These are phyloP conservation scores for Iris pallida DNA, from an alignment of 116 monocot genomes.

Conservation along the genomic window DNA sequence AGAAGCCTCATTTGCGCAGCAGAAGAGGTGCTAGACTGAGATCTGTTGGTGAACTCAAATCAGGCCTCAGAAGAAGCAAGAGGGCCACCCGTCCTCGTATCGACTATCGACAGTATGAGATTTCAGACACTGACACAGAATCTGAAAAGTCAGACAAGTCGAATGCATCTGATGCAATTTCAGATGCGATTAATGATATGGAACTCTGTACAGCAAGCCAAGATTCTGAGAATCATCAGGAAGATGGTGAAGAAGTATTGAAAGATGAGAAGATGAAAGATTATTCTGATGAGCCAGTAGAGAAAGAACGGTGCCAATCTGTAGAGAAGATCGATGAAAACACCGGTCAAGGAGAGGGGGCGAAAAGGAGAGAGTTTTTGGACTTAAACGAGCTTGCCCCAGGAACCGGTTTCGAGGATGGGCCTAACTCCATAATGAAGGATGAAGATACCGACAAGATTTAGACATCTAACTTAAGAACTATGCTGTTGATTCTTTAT, in stretches of 20 bases:
- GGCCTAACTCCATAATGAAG: conserved; percentile 29
- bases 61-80: conserved; percentile 71
- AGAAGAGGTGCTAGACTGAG: conserved; percentile 46
- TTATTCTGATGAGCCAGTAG: background rate
- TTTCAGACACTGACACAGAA: conserved; percentile 37
- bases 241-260: conserved; percentile 25
- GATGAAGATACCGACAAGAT: conserved; percentile 37
- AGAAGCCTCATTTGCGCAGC: conserved; percentile 30
- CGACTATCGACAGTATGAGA: conserved; percentile 70
- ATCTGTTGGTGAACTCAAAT: conserved; percentile 58
- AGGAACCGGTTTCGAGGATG: conserved; percentile 73
- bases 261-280: conserved; percentile 20
- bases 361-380: conserved; percentile 41
- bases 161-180: conserved; percentile 22
- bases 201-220: conserved; percentile 34
- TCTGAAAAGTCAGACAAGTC: conserved; percentile 37
- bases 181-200: conserved; percentile 38
- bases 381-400: conserved; percentile 93
- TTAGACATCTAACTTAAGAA: conserved; percentile 4
- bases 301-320: conserved; percentile 1
- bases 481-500: too few species aligned
- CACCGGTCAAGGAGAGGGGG: conserved; percentile 16
- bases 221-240: conserved; percentile 16
- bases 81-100: conserved; percentile 53
- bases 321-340: conserved; percentile 19